phyloP scores from a whole-genome alignment of 306 rosid genomes.

The Prunus padus region DNA sequence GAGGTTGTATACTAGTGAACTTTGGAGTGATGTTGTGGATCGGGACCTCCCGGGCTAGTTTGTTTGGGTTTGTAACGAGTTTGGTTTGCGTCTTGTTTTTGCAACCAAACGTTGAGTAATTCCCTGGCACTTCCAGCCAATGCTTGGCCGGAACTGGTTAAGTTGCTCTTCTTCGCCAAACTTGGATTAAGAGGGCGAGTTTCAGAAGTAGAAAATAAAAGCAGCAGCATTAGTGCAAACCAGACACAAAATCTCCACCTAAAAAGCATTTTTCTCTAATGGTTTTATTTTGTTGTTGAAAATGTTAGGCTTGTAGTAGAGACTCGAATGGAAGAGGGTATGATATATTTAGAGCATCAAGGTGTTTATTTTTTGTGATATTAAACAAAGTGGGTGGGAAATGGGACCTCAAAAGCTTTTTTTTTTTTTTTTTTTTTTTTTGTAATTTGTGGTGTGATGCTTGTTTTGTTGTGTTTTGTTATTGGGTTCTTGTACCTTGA shows the following conservation, averaged over 20 bases:
- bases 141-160: not conserved
- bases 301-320: constrained; percentile 5
- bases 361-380: not conserved
- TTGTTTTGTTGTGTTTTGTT: constrained; percentile 1
- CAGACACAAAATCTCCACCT: constrained; percentile 1
- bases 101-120: constrained; percentile 9
- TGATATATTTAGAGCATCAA: constrained; percentile 10
- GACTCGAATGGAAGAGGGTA: not conserved
- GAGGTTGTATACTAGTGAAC: not conserved
- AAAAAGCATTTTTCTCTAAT: not conserved
- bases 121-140: constrained; percentile 3
- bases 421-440: not conserved
- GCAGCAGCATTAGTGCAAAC: constrained; percentile 19
- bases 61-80: not conserved
- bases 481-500: not conserved
- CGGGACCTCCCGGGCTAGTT: constrained; percentile 33
- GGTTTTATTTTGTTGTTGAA: not conserved
- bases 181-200: constrained; percentile 19
- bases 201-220: constrained; percentile 12
- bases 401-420: constrained; percentile 4
- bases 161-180: not conserved
- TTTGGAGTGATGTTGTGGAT: constrained; percentile 23
- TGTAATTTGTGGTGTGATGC: not conserved
- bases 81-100: constrained; percentile 1
- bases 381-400: not conserved